Base-by-base conservation (phyloP, 2,329 filamentous ascomycete species). In the Thelonectria rubi region DNA sequence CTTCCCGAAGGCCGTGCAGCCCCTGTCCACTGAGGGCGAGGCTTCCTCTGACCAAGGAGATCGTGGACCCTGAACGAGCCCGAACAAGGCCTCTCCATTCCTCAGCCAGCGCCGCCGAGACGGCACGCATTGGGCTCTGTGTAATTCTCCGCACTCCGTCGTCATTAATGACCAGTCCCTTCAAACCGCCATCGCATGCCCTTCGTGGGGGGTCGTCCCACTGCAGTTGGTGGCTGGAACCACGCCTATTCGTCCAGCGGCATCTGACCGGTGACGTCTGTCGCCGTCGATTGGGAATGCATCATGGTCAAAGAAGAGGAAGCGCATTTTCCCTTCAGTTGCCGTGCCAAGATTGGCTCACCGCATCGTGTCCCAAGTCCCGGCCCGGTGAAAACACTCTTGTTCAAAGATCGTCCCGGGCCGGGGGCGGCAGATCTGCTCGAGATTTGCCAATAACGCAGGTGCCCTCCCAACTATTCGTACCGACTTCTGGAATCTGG, bases 391-490 rank as follows among this genome's bases (percentile, higher is more conserved):
- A 42, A 15, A 56, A 58, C 11, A 55, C 60, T 47, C 49, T 52
- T 57, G 55, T 45, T 15, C 34, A 37, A n/a, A 46, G 62, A 68
- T 66, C 67, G 43, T 14, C 24, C 69, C 67, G 67, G 69, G 46
- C 67, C 69, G 69, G 56, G 34, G 51, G 61, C 60, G 68, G 62
- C 61, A 71, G 65, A 71, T 70, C 68, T 68, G 57, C 58, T 52
- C 64, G 50, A 26, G 45, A 52, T 50, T 60, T 51, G 58, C 55
- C 49, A 57, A 52, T 52, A n/a, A 48, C 55, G 62, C 57, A 39
- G 46, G 50, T 64, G 50, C n/a, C 40, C 21, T 50, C 37, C 45
- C 32, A 3, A 34, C 34, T 37, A 15, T 3, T 3, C 34, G 12
- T 37, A 53, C 58, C 55, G 50, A 55, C 26, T 42, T 56, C 48